These are phyloP conservation scores for Hemisphaericaspora lyxosophila DNA, from an alignment of 1,139 yeast species.

Conservation along the genomic window DNA sequence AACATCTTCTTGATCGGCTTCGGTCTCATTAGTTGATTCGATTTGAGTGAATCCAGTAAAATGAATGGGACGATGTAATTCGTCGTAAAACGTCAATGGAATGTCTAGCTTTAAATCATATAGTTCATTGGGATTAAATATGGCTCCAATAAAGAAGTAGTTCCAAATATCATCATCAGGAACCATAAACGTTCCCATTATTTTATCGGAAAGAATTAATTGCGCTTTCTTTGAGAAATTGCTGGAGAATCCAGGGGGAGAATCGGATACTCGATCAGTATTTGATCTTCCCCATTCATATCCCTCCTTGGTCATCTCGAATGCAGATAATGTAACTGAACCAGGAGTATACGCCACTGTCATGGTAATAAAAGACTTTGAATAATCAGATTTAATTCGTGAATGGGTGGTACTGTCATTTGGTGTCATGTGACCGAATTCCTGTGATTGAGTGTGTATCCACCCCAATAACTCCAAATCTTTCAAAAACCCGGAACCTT, in stretches of 20 bases:
- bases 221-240: constrained; percentile 65
- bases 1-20: constrained; percentile 73
- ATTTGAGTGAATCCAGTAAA: constrained; percentile 72
- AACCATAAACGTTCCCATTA: constrained; percentile 81
- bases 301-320: constrained; percentile 62
- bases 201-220: constrained; percentile 69
- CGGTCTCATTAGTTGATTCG: constrained; percentile 55
- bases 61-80: constrained; percentile 84
- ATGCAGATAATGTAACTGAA: constrained; percentile 74
- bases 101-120: constrained; percentile 70
- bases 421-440: constrained; percentile 61
- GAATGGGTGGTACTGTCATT: constrained; percentile 64
- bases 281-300: constrained; percentile 74
- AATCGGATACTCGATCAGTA: constrained; percentile 50
- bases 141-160: constrained; percentile 82
- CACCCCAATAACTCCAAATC: constrained; percentile 70
- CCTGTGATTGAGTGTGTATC: constrained; percentile 76
- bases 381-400: constrained; percentile 27
- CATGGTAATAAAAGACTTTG: constrained; percentile 52
- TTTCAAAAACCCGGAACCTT: constrained; percentile 30
- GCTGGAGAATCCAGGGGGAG: constrained; percentile 65
- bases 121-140: constrained; percentile 65
- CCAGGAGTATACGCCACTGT: constrained; percentile 81
- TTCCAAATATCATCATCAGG: constrained; percentile 91
- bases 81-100: constrained; percentile 83